Conservation (phyloP, 2,329 filamentous ascomycete species). For the Epichloe scottii region DNA sequence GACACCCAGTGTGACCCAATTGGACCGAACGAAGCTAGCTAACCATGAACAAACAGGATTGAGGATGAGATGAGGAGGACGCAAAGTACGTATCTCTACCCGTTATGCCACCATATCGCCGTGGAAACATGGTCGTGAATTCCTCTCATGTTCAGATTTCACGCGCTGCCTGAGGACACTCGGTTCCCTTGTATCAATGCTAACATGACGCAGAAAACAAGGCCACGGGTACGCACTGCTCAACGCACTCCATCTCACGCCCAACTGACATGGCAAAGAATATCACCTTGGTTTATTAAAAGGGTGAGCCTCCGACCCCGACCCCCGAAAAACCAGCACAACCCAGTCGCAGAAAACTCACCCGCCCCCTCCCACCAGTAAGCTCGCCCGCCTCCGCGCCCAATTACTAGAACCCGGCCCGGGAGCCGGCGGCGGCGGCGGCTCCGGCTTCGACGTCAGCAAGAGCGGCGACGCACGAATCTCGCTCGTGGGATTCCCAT, state of each 20-base stretch:
- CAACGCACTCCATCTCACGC: background rate
- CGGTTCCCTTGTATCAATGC: constrained; percentile 16
- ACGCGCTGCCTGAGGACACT: too few relatives aligned
- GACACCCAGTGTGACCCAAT: background rate
- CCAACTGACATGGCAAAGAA: constrained; percentile 43
- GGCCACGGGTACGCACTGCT: constrained; percentile 65
- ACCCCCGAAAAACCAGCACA: background rate
- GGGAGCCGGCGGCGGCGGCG: constrained; percentile 64
- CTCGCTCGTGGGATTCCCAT: constrained; percentile 95
- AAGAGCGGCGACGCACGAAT: constrained; percentile 96
- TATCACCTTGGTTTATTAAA: constrained; percentile 97
- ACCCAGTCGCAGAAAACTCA: constrained; percentile 47
- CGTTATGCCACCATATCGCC: background rate
- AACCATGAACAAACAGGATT: constrained; percentile 51
- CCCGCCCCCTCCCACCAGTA: constrained; percentile 39
- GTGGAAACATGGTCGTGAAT: background rate
- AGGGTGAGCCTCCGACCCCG: constrained; percentile 50
- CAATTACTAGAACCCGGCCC: constrained; percentile 85
- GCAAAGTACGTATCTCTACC: constrained; percentile 59
- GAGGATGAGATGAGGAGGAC: constrained; percentile 99
- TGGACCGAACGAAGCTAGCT: constrained; percentile 7
- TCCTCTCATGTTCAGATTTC: too few relatives aligned
- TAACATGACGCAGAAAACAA: constrained; percentile 67
- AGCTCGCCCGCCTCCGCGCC: constrained; percentile 86
- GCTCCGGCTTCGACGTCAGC: constrained; percentile 82